Conservation (phyloP, 371 early-diverging fungal species). For the Mortierella sp. region DNA sequence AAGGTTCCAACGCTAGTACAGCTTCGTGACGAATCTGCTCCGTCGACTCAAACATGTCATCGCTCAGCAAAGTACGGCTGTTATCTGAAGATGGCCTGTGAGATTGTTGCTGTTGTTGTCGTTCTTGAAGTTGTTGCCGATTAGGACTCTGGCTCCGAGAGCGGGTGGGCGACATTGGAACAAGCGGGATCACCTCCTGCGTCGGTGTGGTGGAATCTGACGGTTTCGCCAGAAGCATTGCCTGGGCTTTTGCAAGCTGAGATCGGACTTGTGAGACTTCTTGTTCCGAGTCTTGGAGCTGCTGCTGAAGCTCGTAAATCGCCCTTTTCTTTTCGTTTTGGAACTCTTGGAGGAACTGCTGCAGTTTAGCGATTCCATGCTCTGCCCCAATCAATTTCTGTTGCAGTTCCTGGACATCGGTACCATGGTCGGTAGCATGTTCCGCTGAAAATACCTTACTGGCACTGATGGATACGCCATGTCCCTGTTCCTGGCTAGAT, state of each 20-base stretch:
- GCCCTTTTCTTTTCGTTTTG: constrained; percentile 48
- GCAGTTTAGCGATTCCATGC: constrained; percentile 29
- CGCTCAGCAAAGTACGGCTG: constrained; percentile 5
- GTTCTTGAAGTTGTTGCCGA: not conserved
- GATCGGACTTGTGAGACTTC: constrained; percentile 20
- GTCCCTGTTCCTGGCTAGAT: not conserved
- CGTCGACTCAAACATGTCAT: constrained; percentile 34
- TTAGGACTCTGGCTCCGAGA: not conserved
- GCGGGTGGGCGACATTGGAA: not conserved
- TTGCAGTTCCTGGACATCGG: constrained; percentile 5
- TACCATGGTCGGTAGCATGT: too few relatives aligned
- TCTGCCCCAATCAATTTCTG: constrained; percentile 26
- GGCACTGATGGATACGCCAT: too few relatives aligned
- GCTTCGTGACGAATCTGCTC: constrained; percentile 46
- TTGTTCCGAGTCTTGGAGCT: constrained; percentile 24
- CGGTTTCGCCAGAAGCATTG: constrained; percentile 29
- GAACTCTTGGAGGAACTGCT: constrained; percentile 52
- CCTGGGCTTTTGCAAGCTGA: constrained; percentile 45
- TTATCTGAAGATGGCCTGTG: not conserved
- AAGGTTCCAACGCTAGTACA: constrained; percentile 36
- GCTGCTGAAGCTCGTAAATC: constrained; percentile 28
- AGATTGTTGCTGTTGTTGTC: too few relatives aligned
- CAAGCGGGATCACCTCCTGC: not conserved
- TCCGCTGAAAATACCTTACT: too few relatives aligned
- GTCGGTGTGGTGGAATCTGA: constrained; percentile 1